Conservation (phyloP, 805 yeast species). For the Candida golubevii region DNA sequence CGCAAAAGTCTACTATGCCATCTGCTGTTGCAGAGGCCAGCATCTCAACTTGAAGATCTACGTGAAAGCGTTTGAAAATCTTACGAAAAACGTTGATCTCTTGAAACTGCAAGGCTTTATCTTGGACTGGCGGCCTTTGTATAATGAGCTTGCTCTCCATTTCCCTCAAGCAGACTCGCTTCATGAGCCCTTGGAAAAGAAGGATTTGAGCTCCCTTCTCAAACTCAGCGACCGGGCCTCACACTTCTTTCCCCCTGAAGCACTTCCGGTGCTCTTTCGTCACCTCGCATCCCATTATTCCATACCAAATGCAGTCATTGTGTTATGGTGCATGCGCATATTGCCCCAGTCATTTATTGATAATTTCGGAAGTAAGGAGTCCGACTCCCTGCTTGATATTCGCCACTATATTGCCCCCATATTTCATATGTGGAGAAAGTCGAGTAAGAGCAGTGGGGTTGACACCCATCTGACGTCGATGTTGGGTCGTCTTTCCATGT, state of each 20-base stretch:
- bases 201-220: constrained; percentile 44
- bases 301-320: constrained; percentile 47
- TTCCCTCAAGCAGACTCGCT: constrained; percentile 37
- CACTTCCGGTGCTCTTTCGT: constrained; percentile 49
- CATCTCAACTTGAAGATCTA: constrained; percentile 55
- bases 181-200: constrained; percentile 45
- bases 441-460: constrained; percentile 43
- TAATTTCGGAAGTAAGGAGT: constrained; percentile 19
- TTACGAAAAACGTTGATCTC: constrained; percentile 46
- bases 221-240: constrained; percentile 52
- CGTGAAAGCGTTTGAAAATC: constrained; percentile 53
- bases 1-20: constrained; percentile 64
- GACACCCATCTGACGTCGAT: constrained; percentile 66
- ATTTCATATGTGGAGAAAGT: constrained; percentile 68
- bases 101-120: constrained; percentile 38
- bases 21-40: constrained; percentile 73
- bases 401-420: constrained; percentile 60
- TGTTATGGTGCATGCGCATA: constrained; percentile 50
- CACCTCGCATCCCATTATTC: constrained; percentile 50
- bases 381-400: constrained; percentile 32
- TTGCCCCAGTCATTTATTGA: constrained; percentile 45
- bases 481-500: constrained; percentile 56
- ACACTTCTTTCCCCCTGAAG: constrained; percentile 46
- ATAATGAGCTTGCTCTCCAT: constrained; percentile 29
- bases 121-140: constrained; percentile 51